Evolutionary conservation across 164 flowering plant genomes (phyloP).

Genomic region (Sextonia rubra): DNA sequence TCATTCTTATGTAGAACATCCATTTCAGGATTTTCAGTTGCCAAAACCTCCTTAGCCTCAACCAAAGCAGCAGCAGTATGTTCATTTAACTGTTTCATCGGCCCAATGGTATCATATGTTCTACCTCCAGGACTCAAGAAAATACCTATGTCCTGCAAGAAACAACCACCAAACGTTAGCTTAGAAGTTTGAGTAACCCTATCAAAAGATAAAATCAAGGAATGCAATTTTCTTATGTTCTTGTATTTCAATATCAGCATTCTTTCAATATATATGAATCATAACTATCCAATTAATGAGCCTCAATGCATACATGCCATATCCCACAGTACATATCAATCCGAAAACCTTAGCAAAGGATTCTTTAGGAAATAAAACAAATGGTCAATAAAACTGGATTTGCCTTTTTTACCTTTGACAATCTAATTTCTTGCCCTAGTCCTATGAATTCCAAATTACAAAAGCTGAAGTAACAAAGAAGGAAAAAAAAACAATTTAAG

Average conservation of each 20-base stretch:
- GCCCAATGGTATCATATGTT: slow-evolving; percentile 79
- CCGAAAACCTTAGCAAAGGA: neutral
- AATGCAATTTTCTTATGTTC: neutral
- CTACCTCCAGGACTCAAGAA: slow-evolving; percentile 69
- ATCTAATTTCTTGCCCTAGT: neutral
- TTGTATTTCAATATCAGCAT: neutral
- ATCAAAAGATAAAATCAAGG: neutral
- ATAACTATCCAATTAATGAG: neutral
- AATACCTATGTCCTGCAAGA: slow-evolving; percentile 65
- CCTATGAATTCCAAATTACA: neutral
- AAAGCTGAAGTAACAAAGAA: neutral
- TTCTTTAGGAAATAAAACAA: no score
- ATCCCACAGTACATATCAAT: neutral
- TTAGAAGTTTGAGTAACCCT: no score
- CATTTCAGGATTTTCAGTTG: slow-evolving; percentile 52
- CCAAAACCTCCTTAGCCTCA: slow-evolving; percentile 74
- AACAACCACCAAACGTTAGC: neutral
- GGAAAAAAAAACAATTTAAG: neutral
- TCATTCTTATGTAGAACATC: slow-evolving; percentile 17
- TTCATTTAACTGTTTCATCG: slow-evolving; percentile 81
- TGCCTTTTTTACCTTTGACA: no score
- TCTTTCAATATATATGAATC: neutral
- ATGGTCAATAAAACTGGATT: no score
- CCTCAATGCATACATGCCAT: neutral
- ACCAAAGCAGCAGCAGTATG: slow-evolving; percentile 67